Base-by-base conservation (phyloP, 192 early-diverging fungal genomes). In the Coemansia sp. region DNA sequence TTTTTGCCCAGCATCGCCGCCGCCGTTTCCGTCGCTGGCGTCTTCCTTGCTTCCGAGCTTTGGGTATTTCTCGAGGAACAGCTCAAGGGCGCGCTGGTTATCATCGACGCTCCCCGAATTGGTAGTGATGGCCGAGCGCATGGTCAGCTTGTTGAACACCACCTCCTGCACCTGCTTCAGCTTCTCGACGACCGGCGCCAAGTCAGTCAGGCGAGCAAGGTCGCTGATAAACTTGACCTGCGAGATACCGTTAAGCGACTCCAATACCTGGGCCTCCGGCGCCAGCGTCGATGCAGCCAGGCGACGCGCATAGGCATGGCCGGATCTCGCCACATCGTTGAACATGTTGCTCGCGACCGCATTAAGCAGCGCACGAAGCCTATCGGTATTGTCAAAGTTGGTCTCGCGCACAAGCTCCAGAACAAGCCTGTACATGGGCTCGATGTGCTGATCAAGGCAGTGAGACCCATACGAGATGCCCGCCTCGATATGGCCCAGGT, bases 171-270 rank as follows among this genome's bases (percentile, higher is more conserved):
- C 83, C 24, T 55, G 69, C 64, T 71, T 68, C 27, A 92, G 70
- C 49, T 84, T 85, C 35, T 82, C 78, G 14, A 87, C 78, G 6
- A 90, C 86, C 28, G 83, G 85, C 2, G 75, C 55, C 30, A 90
- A 58, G 52, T 91, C 89, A n/a, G 30, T 50, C 29, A 66, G 78
- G 11, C 81, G 83, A 2, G 89, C 83, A 46, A 97, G 71, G 23
- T 82, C 71, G 62, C 89, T 89, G 76, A 94, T 81, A 61, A 96
- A 98, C 60, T 84, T 72, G 10, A 97, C 86, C 68, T 95, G 92
- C 13, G 58, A 34, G 42, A 90, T 66, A 5, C 88, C 87, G n/a
- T 61, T 59, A 57, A 85, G 58, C 35, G 63, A 28, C 65, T 91
- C 87, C 32, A 56, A 51, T 8, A 68, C 68, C 0, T 68, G 55